Conservation (phyloP, 2,329 filamentous ascomycete species). For the Fusarium siculi region DNA sequence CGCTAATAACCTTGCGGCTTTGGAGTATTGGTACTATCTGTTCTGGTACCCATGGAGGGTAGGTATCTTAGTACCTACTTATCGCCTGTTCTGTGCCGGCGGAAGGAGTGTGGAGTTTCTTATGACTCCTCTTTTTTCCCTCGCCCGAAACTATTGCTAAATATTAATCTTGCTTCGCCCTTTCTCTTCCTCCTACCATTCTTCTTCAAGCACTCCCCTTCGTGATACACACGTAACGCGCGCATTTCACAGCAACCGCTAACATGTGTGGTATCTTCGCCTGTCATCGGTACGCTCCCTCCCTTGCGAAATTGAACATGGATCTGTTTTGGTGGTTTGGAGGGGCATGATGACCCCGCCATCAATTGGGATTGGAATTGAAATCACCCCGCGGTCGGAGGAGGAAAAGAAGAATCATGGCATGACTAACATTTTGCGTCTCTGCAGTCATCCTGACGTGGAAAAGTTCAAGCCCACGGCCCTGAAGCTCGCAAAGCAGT, state of each 20-base stretch:
- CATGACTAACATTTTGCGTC: constrained; percentile 39
- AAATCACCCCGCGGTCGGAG: constrained; percentile 47
- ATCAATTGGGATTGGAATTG: constrained; percentile 28
- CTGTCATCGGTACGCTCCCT: constrained; percentile 77
- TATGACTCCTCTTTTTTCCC: constrained; percentile 38
- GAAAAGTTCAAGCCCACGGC: constrained; percentile 96
- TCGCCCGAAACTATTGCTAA: constrained; percentile 24
- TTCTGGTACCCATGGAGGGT: not conserved
- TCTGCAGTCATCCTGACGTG: constrained; percentile 84
- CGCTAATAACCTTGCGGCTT: constrained; percentile 38
- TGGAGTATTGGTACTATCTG: not conserved
- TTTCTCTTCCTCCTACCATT: constrained; percentile 18
- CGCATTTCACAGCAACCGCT: constrained; percentile 47
- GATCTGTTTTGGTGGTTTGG: constrained; percentile 31
- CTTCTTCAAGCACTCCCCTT: constrained; percentile 18
- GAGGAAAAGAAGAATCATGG: constrained; percentile 23
- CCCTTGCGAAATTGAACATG: constrained; percentile 38
- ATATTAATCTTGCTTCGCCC: constrained; percentile 35
- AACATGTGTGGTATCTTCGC: constrained; percentile 98
- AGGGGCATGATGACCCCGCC: constrained; percentile 35
- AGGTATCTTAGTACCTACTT: constrained; percentile 16
- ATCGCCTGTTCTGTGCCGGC: constrained; percentile 34
- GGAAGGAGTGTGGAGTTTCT: constrained; percentile 36
- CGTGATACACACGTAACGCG: constrained; percentile 16
- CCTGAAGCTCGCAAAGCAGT: constrained; percentile 94